Base-by-base conservation (phyloP, 257 asterid species). In the Oldenlandia corymbosa region DNA sequence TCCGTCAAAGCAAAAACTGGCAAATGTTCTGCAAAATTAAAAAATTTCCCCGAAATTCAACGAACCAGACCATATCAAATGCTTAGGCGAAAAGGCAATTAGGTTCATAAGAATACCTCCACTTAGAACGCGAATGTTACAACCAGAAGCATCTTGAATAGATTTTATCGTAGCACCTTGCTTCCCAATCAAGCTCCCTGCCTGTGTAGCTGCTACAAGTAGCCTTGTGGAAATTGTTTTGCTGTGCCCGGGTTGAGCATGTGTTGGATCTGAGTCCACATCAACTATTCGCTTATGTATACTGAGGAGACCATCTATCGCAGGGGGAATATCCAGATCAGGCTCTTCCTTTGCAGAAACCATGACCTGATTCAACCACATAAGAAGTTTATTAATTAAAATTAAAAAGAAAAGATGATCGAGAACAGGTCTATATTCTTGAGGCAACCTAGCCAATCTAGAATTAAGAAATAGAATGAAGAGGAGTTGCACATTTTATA, bases 81-180 rank as follows among this genome's bases (percentile, higher is more conserved):
- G 56, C 20, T 49, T 49, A 17, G 21, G 34, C 51, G 49, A 71
- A n/a, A n/a, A n/a, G n/a, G n/a, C n/a, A n/a, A n/a, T n/a, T n/a
- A n/a, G n/a, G n/a, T n/a, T n/a, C n/a, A n/a, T n/a, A n/a, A n/a
- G 24, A 8, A 55, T 69, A 91, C 98, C 98, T 88, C 83, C 86
- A 62, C 95, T 83, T 65, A 91, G 81, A 67, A 91, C 91, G 64
- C 96, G 94, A 59, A 91, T 76, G 41, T 67, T 81, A 81, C 95
- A 91, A 68, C 77, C 71, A 61, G 96, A 91, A 60, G 82, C 86
- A 65, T 88, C 98, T 75, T 88, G 86, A 71, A 91, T 84, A 46
- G 91, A 72, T 81, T 91, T 91, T 61, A 91, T 72, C n/a, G 98
- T 91, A 59, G 95, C 83, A 55, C 98, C 96, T 76, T 91, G 98